Base-by-base conservation (phyloP, 495 filamentous ascomycete genomes). In the Letharia columbiana region DNA sequence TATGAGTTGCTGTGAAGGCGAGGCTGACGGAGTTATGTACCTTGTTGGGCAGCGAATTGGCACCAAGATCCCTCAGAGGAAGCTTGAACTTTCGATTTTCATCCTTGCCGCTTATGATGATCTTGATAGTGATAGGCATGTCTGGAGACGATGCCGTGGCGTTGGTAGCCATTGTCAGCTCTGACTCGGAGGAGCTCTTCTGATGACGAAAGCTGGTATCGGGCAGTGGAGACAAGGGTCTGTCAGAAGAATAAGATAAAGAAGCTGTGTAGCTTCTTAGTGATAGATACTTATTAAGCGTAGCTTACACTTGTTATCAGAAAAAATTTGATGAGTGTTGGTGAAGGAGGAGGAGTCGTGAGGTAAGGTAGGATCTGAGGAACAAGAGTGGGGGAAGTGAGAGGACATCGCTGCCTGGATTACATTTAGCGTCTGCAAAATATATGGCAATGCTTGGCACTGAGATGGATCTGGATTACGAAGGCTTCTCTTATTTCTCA, bases 51-150 rank as follows among this genome's bases (percentile, higher is more conserved):
- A 99, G 81, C 59, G 85, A 82, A 67, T 81, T 83, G 45, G 88
- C 81, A 64, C 84, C 87, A n/a, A 97, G 83, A 70, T 99, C 94
- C 69, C 83, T 84, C 74, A 99, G 79, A 47, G 91, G 87, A 20
- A 99, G 81, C 82, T 96, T 98, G 79, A 96, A 91, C 72, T 92
- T 88, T 61, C 90, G 85, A 69, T 85, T 89, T 41, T 71, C 70
- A 33, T 70, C 63, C 65, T 73, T 75, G 68, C 86, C 89, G 70
- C 91, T 85, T 61, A 88, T 82, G 66, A 83, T 84, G 70, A 96
- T 81, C 79, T 98, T 98, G 76, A 96, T 77, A 62, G 89, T 91
- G 72, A 99, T 88, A 64, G 87, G 77, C 63, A 90, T 92, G 64
- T 92, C 90, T 44, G 84, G 85, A 40, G 79, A 74, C 37, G 71